phyloP scores from a whole-genome alignment of 768 basidiomycete species.

The Kwoniella dejecticola region DNA sequence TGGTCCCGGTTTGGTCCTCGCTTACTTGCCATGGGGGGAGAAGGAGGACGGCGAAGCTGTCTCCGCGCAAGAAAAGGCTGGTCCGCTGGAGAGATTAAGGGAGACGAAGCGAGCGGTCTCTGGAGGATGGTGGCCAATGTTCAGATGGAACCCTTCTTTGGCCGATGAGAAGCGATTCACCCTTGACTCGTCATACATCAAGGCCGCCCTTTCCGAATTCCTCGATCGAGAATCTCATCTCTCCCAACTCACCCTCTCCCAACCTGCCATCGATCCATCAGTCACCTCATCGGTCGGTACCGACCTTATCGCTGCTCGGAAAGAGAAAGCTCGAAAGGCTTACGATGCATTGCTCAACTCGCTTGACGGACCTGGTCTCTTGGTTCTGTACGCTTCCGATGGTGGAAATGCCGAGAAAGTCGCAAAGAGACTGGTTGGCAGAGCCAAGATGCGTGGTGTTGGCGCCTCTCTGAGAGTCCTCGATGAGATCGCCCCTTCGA shows the following conservation, averaged over 20 bases:
- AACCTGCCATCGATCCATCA: slow-evolving; percentile 75
- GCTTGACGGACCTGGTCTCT: slow-evolving; percentile 83
- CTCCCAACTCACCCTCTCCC: slow-evolving; percentile 80
- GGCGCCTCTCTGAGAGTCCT: slow-evolving; percentile 72
- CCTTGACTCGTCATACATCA: slow-evolving; percentile 89
- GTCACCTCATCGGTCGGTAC: slow-evolving; percentile 82
- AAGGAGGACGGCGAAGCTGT: slow-evolving; percentile 61
- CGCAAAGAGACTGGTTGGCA: slow-evolving; percentile 78
- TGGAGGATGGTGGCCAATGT: slow-evolving; percentile 95
- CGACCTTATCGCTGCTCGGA: slow-evolving; percentile 78
- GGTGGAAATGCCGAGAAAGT: slow-evolving; percentile 95
- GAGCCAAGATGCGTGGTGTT: slow-evolving; percentile 82
- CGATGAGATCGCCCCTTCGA: slow-evolving; percentile 67
- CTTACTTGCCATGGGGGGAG: slow-evolving; percentile 83
- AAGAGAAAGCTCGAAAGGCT: slow-evolving; percentile 74
- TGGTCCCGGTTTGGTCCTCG: slow-evolving; percentile 89
- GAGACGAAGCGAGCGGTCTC: slow-evolving; percentile 97
- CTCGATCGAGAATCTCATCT: slow-evolving; percentile 95
- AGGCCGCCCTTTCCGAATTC: slow-evolving; percentile 89
- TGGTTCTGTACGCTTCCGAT: slow-evolving; percentile 91
- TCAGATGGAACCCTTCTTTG: slow-evolving; percentile 93
- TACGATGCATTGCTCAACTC: slow-evolving; percentile 80
- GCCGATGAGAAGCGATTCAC: slow-evolving; percentile 74
- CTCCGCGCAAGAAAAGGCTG: slow-evolving; percentile 54
- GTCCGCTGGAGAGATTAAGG: slow-evolving; percentile 88